These are phyloP conservation scores for Phaffomyces opuntiae DNA, from an alignment of 805 yeast genomes.

Conservation along the genomic window DNA sequence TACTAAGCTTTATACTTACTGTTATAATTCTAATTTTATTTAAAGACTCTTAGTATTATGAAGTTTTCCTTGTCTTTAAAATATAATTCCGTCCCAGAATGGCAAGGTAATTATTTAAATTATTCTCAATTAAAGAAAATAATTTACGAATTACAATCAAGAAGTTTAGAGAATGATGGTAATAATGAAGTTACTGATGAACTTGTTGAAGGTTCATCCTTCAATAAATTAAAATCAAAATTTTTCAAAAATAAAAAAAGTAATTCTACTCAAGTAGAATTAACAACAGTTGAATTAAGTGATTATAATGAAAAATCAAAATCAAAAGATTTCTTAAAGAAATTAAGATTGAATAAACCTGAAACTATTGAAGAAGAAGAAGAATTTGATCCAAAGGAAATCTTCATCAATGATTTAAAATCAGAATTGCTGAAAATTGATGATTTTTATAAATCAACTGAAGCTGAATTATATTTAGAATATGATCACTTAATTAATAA, in stretches of 20 bases:
- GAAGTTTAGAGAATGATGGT: conserved; percentile 7
- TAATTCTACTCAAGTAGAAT: background rate
- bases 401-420: conserved; percentile 39
- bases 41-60: conserved; percentile 32
- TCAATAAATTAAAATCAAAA: no score
- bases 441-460: conserved; percentile 41
- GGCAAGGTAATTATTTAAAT: conserved; percentile 79
- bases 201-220: no score
- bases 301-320: conserved; percentile 7
- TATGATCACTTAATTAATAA: conserved; percentile 42
- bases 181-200: conserved; percentile 1
- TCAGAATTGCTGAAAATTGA: conserved; percentile 48
- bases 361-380: conserved; percentile 17
- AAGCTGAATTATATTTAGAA: conserved; percentile 37
- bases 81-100: conserved; percentile 74
- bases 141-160: conserved; percentile 44
- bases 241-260: background rate
- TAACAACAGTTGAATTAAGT: conserved; percentile 20
- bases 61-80: conserved; percentile 63
- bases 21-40: background rate
- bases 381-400: conserved; percentile 28
- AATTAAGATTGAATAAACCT: background rate
- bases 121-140: conserved; percentile 52
- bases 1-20: no score
- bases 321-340: background rate